These are phyloP conservation scores for Phytophthora cryptogea DNA, from an alignment of 352 stramenopile genomes.

Conservation along the genomic window DNA sequence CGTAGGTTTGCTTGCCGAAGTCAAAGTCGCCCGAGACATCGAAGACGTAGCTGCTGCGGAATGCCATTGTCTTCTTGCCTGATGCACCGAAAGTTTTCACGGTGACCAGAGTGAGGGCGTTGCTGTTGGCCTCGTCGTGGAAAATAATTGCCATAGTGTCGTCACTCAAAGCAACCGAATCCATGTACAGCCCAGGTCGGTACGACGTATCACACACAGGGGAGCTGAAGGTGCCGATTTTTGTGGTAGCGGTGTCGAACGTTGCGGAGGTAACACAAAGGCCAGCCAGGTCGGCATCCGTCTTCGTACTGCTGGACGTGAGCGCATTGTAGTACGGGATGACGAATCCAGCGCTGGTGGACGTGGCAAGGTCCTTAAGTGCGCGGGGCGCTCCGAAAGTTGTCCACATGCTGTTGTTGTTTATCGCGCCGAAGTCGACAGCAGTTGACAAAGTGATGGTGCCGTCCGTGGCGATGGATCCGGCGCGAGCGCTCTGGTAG, in stretches of 20 bases:
- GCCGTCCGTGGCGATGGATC: slow-evolving; percentile 37
- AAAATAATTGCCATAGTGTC: slow-evolving; percentile 51
- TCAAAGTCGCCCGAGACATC: slow-evolving; percentile 52
- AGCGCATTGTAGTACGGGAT: slow-evolving; percentile 53
- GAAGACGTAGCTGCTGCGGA: slow-evolving; percentile 56
- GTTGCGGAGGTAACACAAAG: slow-evolving; percentile 52
- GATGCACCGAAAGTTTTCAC: slow-evolving; percentile 32
- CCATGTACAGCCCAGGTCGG: slow-evolving; percentile 39
- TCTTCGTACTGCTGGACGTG: slow-evolving; percentile 8
- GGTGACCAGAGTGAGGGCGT: slow-evolving; percentile 52
- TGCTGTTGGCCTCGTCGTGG: slow-evolving; percentile 59
- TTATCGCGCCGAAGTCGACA: slow-evolving; percentile 39
- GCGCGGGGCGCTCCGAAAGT: slow-evolving; percentile 45
- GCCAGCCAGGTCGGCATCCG: slow-evolving; percentile 29
- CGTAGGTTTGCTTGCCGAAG: slow-evolving; percentile 34
- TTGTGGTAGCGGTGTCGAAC: slow-evolving; percentile 21
- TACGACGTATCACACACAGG: slow-evolving; percentile 50
- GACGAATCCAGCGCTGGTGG: slow-evolving; percentile 37
- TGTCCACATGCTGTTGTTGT: slow-evolving; percentile 23
- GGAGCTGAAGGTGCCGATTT: not conserved
- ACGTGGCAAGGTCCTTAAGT: slow-evolving; percentile 23
- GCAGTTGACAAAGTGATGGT: slow-evolving; percentile 42
- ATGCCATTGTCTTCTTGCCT: slow-evolving; percentile 29
- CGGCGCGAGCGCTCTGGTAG: slow-evolving; percentile 42
- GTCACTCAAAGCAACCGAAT: slow-evolving; percentile 53